These are phyloP conservation scores for Mucor mucedo DNA, from an alignment of 371 early-diverging fungal species.

Conservation along the genomic window DNA sequence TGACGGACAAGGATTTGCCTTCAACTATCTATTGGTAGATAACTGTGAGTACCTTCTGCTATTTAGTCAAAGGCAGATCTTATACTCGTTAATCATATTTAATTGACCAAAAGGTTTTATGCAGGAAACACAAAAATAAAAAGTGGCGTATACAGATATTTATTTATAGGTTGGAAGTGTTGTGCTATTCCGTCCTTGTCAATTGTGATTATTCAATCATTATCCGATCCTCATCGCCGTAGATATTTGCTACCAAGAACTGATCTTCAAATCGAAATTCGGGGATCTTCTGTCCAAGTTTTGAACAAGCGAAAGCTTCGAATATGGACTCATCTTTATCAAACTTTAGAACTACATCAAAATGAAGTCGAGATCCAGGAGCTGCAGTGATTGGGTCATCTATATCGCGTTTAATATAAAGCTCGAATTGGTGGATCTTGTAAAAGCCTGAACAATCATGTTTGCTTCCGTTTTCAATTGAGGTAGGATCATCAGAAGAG, in stretches of 20 bases:
- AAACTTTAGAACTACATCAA: constrained; percentile 1
- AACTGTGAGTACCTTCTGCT: too few relatives aligned
- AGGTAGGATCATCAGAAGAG: background rate
- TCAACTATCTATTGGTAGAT: too few relatives aligned
- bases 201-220: background rate
- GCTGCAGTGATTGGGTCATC: constrained; percentile 4
- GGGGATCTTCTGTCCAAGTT: too few relatives aligned
- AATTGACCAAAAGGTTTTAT: too few relatives aligned
- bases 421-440: constrained; percentile 22
- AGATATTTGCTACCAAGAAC: constrained; percentile 12
- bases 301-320: constrained; percentile 3
- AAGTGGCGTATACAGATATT: too few relatives aligned
- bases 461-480: background rate
- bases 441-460: background rate
- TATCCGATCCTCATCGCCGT: background rate
- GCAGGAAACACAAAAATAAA: too few relatives aligned
- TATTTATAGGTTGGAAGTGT: too few relatives aligned
- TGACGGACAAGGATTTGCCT: too few relatives aligned
- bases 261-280: constrained; percentile 20
- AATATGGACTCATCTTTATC: constrained; percentile 14
- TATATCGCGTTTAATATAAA: constrained; percentile 5
- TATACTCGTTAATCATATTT: too few relatives aligned
- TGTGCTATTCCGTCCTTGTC: too few relatives aligned
- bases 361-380: background rate
- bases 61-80: too few relatives aligned